Conservation (phyloP, 140 eudicot species). For the Anethum foeniculum region DNA sequence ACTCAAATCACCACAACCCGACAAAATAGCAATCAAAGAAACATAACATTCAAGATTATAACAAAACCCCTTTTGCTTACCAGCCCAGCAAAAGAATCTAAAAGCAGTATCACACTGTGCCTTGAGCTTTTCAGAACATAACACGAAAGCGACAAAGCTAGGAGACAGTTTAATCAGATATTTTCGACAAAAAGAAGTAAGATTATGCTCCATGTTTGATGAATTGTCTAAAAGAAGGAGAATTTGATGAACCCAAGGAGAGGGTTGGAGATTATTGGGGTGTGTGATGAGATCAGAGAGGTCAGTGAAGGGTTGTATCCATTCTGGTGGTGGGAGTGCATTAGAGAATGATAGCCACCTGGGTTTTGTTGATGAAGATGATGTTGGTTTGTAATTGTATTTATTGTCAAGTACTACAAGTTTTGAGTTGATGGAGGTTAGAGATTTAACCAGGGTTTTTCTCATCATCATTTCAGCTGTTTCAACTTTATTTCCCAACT, state of each 20-base stretch:
- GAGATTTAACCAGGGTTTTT: constrained; percentile 33
- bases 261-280: constrained; percentile 42
- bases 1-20: constrained; percentile 30
- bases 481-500: neutral
- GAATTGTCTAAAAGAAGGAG: constrained; percentile 36
- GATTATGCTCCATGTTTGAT: constrained; percentile 41
- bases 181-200: constrained; percentile 45
- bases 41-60: constrained; percentile 73
- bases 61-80: constrained; percentile 62
- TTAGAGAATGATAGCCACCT: constrained; percentile 27
- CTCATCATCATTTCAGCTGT: constrained; percentile 22
- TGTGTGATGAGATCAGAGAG: constrained; percentile 53
- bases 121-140: constrained; percentile 33
- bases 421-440: constrained; percentile 9
- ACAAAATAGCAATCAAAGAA: constrained; percentile 52
- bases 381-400: constrained; percentile 16
- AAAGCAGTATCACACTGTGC: constrained; percentile 37
- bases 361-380: constrained; percentile 13
- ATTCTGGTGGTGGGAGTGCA: constrained; percentile 77
- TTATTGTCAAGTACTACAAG: neutral
- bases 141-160: constrained; percentile 46
- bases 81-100: constrained; percentile 80
- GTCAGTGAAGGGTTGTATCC: constrained; percentile 72
- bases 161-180: constrained; percentile 69
- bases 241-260: constrained; percentile 53